Percentiles rank a stretch among this genome's conserved stretches.
These are phyloP conservation scores for Carpinus viminea DNA, from an alignment of 306 rosid species.

Conservation along the genomic window DNA sequence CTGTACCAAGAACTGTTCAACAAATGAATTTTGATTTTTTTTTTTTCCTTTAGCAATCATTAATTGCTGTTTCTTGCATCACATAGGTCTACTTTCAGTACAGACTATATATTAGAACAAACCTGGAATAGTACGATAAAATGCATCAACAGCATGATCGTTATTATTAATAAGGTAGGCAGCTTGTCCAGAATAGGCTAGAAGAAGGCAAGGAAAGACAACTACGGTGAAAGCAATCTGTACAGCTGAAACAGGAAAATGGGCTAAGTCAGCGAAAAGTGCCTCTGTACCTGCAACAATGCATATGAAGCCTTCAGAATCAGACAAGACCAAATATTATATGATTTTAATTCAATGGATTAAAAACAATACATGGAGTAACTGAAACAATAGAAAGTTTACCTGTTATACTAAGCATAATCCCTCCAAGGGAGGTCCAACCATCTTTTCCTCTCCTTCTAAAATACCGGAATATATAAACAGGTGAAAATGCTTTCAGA, in stretches of 20 bases:
- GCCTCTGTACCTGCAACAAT: slow-evolving; percentile 92
- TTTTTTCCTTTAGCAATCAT: not conserved
- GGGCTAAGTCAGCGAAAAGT: slow-evolving; percentile 88
- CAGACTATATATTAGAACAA: slow-evolving; percentile 26
- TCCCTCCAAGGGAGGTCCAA: slow-evolving; percentile 97
- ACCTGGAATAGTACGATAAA: slow-evolving; percentile 96
- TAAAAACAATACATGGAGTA: not conserved
- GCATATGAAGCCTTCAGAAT: slow-evolving; percentile 31
- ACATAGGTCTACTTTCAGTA: not conserved
- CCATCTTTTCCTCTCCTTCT: slow-evolving; percentile 67
- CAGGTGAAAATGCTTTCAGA: slow-evolving; percentile 84
- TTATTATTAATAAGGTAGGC: slow-evolving; percentile 71
- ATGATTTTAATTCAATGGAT: not conserved
- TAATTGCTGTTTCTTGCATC: not conserved
- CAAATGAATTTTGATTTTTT: not conserved
- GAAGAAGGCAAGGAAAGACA: slow-evolving; percentile 97
- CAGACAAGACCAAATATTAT: slow-evolving; percentile 4
- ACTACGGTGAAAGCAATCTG: slow-evolving; percentile 88
- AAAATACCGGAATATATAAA: slow-evolving; percentile 73
- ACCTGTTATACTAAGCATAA: slow-evolving; percentile 98
- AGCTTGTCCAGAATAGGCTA: slow-evolving; percentile 97
- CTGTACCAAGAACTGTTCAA: not conserved
- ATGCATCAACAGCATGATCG: slow-evolving; percentile 49
- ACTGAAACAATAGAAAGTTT: slow-evolving; percentile 16
- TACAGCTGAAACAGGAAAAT: slow-evolving; percentile 91